phyloP scores from a whole-genome alignment of 345 rosid genomes.

The Lagerstroemia speciosa region DNA sequence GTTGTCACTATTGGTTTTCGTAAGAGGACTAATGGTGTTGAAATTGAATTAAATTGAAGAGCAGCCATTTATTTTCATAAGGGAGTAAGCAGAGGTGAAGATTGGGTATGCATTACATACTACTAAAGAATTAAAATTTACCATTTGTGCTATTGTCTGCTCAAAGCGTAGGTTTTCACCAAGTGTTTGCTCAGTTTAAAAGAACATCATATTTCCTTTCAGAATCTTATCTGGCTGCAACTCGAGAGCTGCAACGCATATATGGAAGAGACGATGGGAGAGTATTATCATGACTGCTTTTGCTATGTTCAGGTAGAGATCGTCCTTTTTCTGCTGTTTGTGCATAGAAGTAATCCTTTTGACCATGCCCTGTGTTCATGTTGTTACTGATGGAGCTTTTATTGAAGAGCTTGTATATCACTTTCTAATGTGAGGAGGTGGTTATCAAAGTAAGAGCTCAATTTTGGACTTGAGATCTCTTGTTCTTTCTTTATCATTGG shows the following conservation, averaged over 20 bases:
- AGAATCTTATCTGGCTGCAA: constrained; percentile 90
- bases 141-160: too few species aligned
- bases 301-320: constrained; percentile 4
- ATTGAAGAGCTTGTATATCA: neutral
- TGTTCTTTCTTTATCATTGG: constrained; percentile 6
- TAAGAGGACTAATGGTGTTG: too few species aligned
- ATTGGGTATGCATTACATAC: too few species aligned
- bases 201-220: constrained; percentile 5
- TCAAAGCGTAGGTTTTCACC: too few species aligned
- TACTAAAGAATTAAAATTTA: too few species aligned
- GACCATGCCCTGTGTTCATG: constrained; percentile 5
- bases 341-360: constrained; percentile 5
- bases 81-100: too few species aligned
- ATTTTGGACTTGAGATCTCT: neutral
- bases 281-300: constrained; percentile 3
- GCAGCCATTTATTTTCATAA: too few species aligned
- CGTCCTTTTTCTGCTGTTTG: neutral
- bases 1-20: too few species aligned
- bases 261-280: constrained; percentile 62
- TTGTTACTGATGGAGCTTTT: constrained; percentile 18
- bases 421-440: neutral
- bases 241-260: constrained; percentile 81
- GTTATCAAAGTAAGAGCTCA: constrained; percentile 4
- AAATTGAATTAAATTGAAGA: too few species aligned
- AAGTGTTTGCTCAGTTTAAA: neutral